Conservation (phyloP, 164 flowering plant genomes). For the Buxus sempervirens region DNA sequence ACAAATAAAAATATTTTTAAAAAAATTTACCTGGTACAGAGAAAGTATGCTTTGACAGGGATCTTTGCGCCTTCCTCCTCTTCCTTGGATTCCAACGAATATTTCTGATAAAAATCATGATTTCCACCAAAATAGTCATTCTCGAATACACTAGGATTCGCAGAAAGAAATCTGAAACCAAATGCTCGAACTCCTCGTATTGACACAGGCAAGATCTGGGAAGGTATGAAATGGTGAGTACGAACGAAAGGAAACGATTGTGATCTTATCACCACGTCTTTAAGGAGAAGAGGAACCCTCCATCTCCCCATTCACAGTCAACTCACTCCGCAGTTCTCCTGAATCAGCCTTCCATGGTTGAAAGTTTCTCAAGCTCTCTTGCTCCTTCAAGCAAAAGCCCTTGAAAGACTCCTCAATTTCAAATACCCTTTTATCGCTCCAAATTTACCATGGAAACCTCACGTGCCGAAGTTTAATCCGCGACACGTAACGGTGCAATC, state of each 20-base stretch:
- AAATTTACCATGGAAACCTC: too few species aligned
- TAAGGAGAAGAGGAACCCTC: slow-evolving; percentile 35
- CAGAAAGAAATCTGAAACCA: slow-evolving; percentile 35
- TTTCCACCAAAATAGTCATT: slow-evolving; percentile 30
- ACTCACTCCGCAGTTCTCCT: neutral
- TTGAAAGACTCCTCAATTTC: too few species aligned
- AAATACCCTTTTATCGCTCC: too few species aligned
- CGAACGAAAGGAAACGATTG: slow-evolving; percentile 1
- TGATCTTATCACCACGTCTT: slow-evolving; percentile 6
- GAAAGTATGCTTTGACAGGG: slow-evolving; percentile 69
- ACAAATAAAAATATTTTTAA: neutral
- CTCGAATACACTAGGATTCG: slow-evolving; percentile 29
- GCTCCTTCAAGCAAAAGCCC: too few species aligned
- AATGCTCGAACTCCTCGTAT: slow-evolving; percentile 10
- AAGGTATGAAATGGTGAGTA: neutral
- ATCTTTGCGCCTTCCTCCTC: slow-evolving; percentile 44
- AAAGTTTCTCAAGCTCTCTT: too few species aligned
- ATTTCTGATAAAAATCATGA: slow-evolving; percentile 18
- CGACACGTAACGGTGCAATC: too few species aligned
- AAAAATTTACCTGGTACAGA: slow-evolving; percentile 58
- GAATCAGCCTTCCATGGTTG: too few species aligned
- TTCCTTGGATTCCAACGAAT: slow-evolving; percentile 21
- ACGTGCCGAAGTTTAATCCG: too few species aligned
- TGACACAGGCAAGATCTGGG: slow-evolving; percentile 7
- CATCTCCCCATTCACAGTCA: slow-evolving; percentile 46